A percentile compares a stretch with the other conserved stretches of the same genome.
phyloP scores from a whole-genome alignment of 805 yeast species.

The Wickerhamiella nectarea region DNA sequence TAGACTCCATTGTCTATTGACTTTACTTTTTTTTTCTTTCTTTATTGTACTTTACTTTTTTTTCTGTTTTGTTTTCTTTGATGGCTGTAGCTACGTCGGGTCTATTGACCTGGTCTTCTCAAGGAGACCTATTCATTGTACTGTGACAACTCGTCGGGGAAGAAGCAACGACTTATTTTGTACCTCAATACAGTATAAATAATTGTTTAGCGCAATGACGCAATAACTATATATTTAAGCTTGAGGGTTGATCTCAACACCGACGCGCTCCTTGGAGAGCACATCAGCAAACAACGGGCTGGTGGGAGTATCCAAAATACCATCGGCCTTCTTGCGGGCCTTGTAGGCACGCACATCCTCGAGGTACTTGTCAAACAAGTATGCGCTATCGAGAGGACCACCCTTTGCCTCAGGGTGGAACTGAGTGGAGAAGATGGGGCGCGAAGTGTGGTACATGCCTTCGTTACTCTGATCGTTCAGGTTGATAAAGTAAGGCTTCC shows the following conservation, averaged over 20 bases:
- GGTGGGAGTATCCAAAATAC: slow-evolving; percentile 29
- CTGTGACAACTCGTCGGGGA: too few relatives aligned
- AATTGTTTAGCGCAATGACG: too few relatives aligned
- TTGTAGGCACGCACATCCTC: slow-evolving; percentile 49
- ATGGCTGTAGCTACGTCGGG: too few relatives aligned
- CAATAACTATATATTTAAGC: slow-evolving; percentile 10
- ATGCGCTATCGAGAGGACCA: slow-evolving; percentile 90
- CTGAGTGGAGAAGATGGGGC: slow-evolving; percentile 92
- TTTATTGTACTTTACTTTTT: too few relatives aligned
- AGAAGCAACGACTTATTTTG: too few relatives aligned
- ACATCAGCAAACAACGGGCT: slow-evolving; percentile 31
- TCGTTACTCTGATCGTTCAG: slow-evolving; percentile 93
- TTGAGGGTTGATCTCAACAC: slow-evolving; percentile 30
- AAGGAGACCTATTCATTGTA: too few relatives aligned
- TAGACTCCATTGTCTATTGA: background rate
- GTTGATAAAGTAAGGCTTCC: slow-evolving; percentile 81
- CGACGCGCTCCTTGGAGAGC: slow-evolving; percentile 31
- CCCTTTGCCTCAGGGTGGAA: slow-evolving; percentile 99
- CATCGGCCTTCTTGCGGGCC: slow-evolving; percentile 30
- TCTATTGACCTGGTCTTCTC: too few relatives aligned
- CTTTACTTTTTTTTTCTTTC: too few relatives aligned
- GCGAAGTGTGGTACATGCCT: slow-evolving; percentile 81
- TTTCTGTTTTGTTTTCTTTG: too few relatives aligned
- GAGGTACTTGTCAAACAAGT: slow-evolving; percentile 82
- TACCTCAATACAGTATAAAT: too few relatives aligned